Percentiles rank a stretch among this genome's conserved stretches.
phyloP scores from a whole-genome alignment of 495 filamentous ascomycete genomes.

The Neurospora sp. region DNA sequence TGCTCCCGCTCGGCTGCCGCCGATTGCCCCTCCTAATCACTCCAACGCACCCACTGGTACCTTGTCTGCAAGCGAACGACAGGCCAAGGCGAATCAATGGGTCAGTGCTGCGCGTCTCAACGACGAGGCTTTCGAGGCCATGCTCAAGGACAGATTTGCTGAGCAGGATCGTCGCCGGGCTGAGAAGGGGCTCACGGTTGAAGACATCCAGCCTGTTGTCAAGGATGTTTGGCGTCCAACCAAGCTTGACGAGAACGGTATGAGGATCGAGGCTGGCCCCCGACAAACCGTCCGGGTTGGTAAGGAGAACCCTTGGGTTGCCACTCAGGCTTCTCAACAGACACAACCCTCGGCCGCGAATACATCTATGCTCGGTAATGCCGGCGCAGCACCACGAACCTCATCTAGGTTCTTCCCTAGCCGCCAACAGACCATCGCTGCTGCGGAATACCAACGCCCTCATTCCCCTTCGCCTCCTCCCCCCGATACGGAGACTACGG shows the following conservation, averaged over 20 bases:
- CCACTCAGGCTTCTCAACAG: conserved; percentile 2
- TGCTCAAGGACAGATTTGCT: conserved; percentile 16
- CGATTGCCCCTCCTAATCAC: conserved; percentile 31
- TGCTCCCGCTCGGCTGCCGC: conserved; percentile 18
- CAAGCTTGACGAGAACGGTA: conserved; percentile 35
- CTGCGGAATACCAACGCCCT: conserved; percentile 17
- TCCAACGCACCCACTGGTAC: not conserved
- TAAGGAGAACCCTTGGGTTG: conserved; percentile 17
- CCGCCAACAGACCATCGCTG: not conserved
- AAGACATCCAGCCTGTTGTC: conserved; percentile 36
- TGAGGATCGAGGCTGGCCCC: conserved; percentile 12
- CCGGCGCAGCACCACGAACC: not conserved
- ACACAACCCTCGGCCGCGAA: not conserved
- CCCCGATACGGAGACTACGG: conserved; percentile 47
- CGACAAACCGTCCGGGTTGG: conserved; percentile 19
- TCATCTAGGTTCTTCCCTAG: conserved; percentile 56
- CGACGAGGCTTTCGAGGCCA: conserved; percentile 17
- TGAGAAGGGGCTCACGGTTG: conserved; percentile 16
- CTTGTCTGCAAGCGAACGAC: conserved; percentile 1
- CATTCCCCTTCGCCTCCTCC: conserved; percentile 62
- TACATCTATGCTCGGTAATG: not conserved
- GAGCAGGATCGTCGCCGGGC: conserved; percentile 21
- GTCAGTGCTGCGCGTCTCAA: conserved; percentile 8
- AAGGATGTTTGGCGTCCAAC: conserved; percentile 58
- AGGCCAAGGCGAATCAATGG: conserved; percentile 10